phyloP scores from a whole-genome alignment of 169 alveolate species.

The Hepatocystis sp. region DNA sequence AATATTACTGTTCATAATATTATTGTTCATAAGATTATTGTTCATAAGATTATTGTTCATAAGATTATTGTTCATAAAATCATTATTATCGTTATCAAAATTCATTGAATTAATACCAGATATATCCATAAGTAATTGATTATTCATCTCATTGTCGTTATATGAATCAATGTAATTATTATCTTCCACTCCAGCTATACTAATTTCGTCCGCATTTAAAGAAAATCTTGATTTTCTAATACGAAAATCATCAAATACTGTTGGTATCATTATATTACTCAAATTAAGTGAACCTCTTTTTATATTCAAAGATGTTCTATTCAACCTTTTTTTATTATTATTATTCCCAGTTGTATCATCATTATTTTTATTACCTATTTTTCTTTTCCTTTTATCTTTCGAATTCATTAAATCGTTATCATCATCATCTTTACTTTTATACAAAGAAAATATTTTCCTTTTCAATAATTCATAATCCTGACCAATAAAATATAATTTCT shows the following conservation, averaged over 20 bases:
- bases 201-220: slow-evolving; percentile 63
- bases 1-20: background rate
- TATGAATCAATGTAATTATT: slow-evolving; percentile 22
- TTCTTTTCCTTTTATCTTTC: slow-evolving; percentile 44
- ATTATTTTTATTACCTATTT: slow-evolving; percentile 46
- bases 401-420: slow-evolving; percentile 26
- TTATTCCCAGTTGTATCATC: slow-evolving; percentile 22
- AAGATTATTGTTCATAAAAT: background rate
- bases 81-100: slow-evolving; percentile 25
- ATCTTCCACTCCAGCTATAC: slow-evolving; percentile 58
- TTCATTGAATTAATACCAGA: slow-evolving; percentile 37
- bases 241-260: slow-evolving; percentile 56
- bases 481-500: slow-evolving; percentile 66
- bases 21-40: background rate
- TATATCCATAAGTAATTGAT: slow-evolving; percentile 49
- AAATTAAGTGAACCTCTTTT: slow-evolving; percentile 63
- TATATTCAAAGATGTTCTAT: slow-evolving; percentile 54
- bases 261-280: slow-evolving; percentile 47
- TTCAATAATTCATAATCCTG: slow-evolving; percentile 72
- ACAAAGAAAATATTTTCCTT: slow-evolving; percentile 64
- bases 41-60: background rate
- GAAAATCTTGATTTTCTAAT: slow-evolving; percentile 65
- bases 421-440: slow-evolving; percentile 60
- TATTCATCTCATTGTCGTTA: slow-evolving; percentile 69
- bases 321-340: slow-evolving; percentile 39